Evolutionary conservation across 176 grass and related monocot species (phyloP).

Genomic region (Zea luxurians): DNA sequence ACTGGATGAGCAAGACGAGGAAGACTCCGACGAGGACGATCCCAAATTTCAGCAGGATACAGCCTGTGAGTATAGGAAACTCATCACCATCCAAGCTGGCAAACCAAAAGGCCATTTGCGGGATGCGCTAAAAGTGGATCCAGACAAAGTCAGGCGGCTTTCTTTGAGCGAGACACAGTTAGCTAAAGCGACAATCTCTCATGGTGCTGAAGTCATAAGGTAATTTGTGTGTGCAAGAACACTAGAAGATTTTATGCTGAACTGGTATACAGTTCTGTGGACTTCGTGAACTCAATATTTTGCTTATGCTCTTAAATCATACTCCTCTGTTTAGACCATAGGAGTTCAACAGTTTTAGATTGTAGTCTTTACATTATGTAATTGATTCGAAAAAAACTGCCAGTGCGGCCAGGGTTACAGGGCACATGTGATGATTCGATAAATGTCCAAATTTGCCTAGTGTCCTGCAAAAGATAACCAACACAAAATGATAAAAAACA

Average conservation of each 20-base stretch:
- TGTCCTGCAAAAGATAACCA: not conserved
- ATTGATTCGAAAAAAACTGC: not conserved
- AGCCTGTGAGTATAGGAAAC: slow-evolving; percentile 58
- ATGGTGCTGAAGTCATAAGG: slow-evolving; percentile 81
- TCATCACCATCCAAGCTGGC: slow-evolving; percentile 90
- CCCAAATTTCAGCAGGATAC: slow-evolving; percentile 55
- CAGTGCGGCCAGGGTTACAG: not conserved
- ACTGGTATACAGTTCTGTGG: not conserved
- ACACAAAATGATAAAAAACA: not conserved
- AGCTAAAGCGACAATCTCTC: slow-evolving; percentile 59
- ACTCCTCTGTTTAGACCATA: not conserved
- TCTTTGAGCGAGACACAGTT: slow-evolving; percentile 82
- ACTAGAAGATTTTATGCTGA: not conserved
- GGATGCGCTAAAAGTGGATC: slow-evolving; percentile 68
- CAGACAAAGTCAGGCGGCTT: slow-evolving; percentile 62
- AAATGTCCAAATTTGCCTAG: too few species aligned
- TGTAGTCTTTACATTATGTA: not conserved
- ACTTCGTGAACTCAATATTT: not conserved
- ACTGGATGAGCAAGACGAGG: slow-evolving; percentile 57
- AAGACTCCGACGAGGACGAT: slow-evolving; percentile 60
- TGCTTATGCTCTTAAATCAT: not conserved
- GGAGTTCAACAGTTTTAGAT: not conserved
- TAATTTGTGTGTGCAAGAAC: slow-evolving; percentile 30
- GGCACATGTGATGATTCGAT: too few species aligned
- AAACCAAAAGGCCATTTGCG: slow-evolving; percentile 84